Base-by-base conservation (phyloP, 371 early-diverging fungal species). In the Blastocladiella emersonii region DNA sequence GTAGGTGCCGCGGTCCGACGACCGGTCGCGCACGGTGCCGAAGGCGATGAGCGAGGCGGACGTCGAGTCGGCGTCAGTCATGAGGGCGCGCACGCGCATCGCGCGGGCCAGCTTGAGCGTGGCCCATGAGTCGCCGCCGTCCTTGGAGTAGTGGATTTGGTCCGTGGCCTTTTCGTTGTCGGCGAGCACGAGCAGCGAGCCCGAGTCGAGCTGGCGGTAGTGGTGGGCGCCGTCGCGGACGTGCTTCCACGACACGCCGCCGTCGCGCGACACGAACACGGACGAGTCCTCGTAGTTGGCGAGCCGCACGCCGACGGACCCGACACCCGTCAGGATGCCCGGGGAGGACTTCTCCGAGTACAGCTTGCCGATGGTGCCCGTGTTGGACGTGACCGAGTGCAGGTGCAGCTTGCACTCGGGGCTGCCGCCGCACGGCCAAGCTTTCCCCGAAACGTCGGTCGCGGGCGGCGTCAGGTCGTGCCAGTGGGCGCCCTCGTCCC, bases 241-340 rank as follows among this genome's bases (percentile, higher is more conserved):
- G 66, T 85, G 82, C 37, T 70, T 73, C 98, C 98, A 98, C 2
- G 79, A 80, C 12, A 87, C 63, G 32, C 96, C 98, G 34, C 88
- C 92, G 69, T 98, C 96, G 21, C 75, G 75, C 6, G 85, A 86
- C 51, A 93, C 57, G 66, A 87, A 95, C 0, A 91, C 91, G 69
- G 91, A 89, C 62, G 89, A 84, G 43, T 85, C 78, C 25, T 78
- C 80, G 70, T 87, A 89, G 23, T 80, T 78, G 36, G 78, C 59
- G 23, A 95, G 74, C 61, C 74, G 67, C 0, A 74, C 56, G 17
- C 95, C 94, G 19, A 91, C 94, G 64, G 80, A 88, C 12, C 97
- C 97, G 13, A 95, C 92, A 27, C 92, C 97, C 77, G 94, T 75
- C 43, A 93, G 69, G 15, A 91, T 74, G 49, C 97, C 97, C 0